Base-by-base conservation (phyloP, 2,329 filamentous ascomycete genomes). In the Colletotrichum theobromicola region DNA sequence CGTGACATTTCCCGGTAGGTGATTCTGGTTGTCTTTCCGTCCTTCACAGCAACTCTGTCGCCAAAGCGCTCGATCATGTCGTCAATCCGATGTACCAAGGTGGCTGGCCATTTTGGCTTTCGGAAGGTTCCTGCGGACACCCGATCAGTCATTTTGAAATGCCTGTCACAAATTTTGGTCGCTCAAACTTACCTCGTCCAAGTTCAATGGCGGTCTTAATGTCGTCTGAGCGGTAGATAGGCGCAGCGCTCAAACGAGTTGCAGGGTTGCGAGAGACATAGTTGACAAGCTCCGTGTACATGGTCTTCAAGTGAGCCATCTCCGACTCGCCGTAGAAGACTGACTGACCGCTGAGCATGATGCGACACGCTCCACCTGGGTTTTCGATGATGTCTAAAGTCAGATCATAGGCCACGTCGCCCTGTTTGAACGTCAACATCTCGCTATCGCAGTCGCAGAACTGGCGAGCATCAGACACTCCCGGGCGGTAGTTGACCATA, bases 401-500 rank as follows among this genome's bases (percentile, higher is more conserved):
- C 15, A 72, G 16, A 28, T 72, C 46, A 24, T 69, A 69, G 16
- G 67, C 57, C 15, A 35, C 28, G 16, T 67, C 9, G 15, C 35
- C 55, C 34, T 46, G 66, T 8, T 60, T 32, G 28, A 62, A 50
- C 12, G n/a, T n/a, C 6, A 35, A 1, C 4, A 62, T 26, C 28
- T 69, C 37, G 2, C 34, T 34, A 1, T 53, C 10, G 37, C 35
- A 62, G 37, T 53, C 37, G n/a, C 67, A 46, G n/a, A 61, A 69
- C 2, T 34, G 26, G 4, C 57, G 67, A 2, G 16, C 18, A 8
- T 69, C 35, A 6, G 75, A 72, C n/a, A 75, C 67, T 16, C 77
- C 79, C 13, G 78, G 76, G 12, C 80, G 79, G 62, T 84, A 84
- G 72, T 84, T 77, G 50, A 85, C 28, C 55, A 82, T 80, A 1